Evolutionary conservation across 495 filamentous ascomycete species (phyloP).

Genomic region (Penicillium flavigenum): DNA sequence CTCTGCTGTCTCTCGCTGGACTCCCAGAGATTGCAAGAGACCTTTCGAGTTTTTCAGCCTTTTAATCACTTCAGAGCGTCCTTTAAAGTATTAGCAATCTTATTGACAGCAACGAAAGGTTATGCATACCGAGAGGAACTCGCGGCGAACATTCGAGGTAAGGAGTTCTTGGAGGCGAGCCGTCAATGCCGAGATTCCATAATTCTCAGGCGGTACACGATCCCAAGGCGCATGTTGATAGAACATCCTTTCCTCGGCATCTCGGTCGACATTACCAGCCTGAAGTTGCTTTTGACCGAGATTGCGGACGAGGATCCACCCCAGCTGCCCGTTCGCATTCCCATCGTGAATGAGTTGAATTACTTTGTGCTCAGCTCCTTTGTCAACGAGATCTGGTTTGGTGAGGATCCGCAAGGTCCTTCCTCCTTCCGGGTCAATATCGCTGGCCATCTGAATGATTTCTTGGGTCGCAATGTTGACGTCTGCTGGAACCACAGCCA

Average conservation of each 20-base stretch:
- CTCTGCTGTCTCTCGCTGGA: slow-evolving; percentile 37
- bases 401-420: no score
- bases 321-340: slow-evolving; percentile 16
- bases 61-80: slow-evolving; percentile 43
- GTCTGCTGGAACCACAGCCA: no score
- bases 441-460: no score
- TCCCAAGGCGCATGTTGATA: slow-evolving; percentile 42
- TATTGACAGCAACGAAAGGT: not conserved
- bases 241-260: slow-evolving; percentile 27
- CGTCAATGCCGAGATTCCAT: slow-evolving; percentile 52
- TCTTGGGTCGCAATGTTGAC: no score
- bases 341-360: slow-evolving; percentile 19
- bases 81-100: slow-evolving; percentile 13
- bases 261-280: slow-evolving; percentile 14
- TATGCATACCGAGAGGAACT: slow-evolving; percentile 49
- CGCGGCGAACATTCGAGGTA: slow-evolving; percentile 43
- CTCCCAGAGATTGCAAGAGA: slow-evolving; percentile 44
- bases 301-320: slow-evolving; percentile 20
- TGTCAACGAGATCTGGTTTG: no score
- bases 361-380: no score
- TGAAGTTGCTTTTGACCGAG: slow-evolving; percentile 36
- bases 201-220: slow-evolving; percentile 41
- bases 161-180: slow-evolving; percentile 33
- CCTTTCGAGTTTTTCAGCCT: slow-evolving; percentile 35
- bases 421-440: no score